A percentile compares a stretch with the other conserved stretches of the same genome.
These are phyloP conservation scores for Chrysanthemum seticuspe DNA, from an alignment of 129 eudicot genomes.

Conservation along the genomic window DNA sequence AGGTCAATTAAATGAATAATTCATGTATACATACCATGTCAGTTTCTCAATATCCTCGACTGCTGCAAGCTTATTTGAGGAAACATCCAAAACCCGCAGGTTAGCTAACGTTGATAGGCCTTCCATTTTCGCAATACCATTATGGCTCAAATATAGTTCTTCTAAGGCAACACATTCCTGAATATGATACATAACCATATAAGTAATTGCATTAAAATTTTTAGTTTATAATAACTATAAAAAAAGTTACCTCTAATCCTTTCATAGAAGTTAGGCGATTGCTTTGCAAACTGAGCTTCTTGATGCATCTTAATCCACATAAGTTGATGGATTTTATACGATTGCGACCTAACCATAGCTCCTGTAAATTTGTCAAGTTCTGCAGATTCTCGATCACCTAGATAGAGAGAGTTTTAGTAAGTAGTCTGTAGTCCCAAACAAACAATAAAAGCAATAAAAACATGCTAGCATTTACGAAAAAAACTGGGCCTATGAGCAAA, in stretches of 20 bases:
- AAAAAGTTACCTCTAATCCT: conserved; percentile 74
- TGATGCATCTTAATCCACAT: conserved; percentile 89
- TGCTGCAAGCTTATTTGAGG: conserved; percentile 83
- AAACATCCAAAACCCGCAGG: conserved; percentile 83
- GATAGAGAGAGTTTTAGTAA: conserved; percentile 17
- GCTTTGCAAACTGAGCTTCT: conserved; percentile 95
- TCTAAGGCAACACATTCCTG: conserved; percentile 88
- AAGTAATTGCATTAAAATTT: not conserved
- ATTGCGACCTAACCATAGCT: conserved; percentile 93
- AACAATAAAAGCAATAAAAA: not conserved
- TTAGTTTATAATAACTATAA: not conserved
- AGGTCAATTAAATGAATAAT: not conserved
- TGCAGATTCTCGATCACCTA: conserved; percentile 89
- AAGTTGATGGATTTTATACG: conserved; percentile 75
- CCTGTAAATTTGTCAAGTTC: conserved; percentile 67
- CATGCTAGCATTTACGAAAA: too few relatives aligned
- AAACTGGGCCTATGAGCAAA: too few relatives aligned
- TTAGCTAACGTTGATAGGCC: conserved; percentile 73
- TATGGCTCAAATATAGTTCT: conserved; percentile 94
- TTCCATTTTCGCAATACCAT: conserved; percentile 93
- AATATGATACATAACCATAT: conserved; percentile 7
- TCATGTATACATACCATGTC: conserved; percentile 49
- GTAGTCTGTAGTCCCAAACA: not conserved
- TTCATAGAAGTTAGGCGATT: conserved; percentile 83
- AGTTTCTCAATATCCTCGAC: conserved; percentile 71